These are phyloP conservation scores for Starmerella bacillaris DNA, from an alignment of 805 yeast genomes.

Conservation along the genomic window DNA sequence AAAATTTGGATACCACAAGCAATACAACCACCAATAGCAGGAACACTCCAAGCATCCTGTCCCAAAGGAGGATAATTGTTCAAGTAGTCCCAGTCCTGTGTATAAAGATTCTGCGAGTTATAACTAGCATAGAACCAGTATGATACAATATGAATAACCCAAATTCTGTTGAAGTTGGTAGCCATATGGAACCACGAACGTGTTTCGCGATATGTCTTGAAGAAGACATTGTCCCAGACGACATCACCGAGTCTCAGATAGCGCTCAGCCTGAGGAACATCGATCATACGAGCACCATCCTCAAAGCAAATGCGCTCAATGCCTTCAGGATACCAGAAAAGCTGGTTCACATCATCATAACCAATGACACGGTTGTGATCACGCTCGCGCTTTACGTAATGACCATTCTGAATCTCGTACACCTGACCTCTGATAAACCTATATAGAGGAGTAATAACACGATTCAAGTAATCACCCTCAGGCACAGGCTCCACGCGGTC, in stretches of 20 bases:
- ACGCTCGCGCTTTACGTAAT: slow-evolving; percentile 42
- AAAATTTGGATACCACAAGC: slow-evolving; percentile 65
- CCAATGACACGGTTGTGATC: slow-evolving; percentile 51
- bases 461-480: slow-evolving; percentile 67
- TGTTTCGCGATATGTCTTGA: slow-evolving; percentile 87
- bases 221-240: slow-evolving; percentile 78
- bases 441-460: slow-evolving; percentile 82
- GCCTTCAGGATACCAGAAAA: slow-evolving; percentile 99
- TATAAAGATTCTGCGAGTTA: slow-evolving; percentile 81
- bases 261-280: slow-evolving; percentile 77
- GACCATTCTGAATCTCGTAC: slow-evolving; percentile 37
- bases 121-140: slow-evolving; percentile 93
- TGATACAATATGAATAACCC: slow-evolving; percentile 79
- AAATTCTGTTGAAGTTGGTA: slow-evolving; percentile 93
- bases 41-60: slow-evolving; percentile 82
- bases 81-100: slow-evolving; percentile 68
- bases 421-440: slow-evolving; percentile 50
- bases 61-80: slow-evolving; percentile 73
- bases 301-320: slow-evolving; percentile 76
- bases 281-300: slow-evolving; percentile 84
- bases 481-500: slow-evolving; percentile 34
- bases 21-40: slow-evolving; percentile 80
- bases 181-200: slow-evolving; percentile 95
- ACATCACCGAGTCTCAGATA: slow-evolving; percentile 79
- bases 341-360: slow-evolving; percentile 95